These are phyloP conservation scores for Maudiozyma serrabonitensis DNA, from an alignment of 805 yeast genomes.

Conservation along the genomic window DNA sequence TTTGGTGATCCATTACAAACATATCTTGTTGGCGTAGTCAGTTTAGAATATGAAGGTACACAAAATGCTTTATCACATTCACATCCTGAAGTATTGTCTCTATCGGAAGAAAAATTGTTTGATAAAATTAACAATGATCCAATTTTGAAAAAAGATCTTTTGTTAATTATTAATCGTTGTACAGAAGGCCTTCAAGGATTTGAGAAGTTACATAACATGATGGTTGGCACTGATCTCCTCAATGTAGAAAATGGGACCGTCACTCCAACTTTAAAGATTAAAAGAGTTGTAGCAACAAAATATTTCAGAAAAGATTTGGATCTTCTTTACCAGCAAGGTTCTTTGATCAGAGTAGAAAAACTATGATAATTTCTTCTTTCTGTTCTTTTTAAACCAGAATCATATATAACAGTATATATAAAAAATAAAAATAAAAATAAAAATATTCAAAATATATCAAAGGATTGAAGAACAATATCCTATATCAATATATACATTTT, in stretches of 20 bases:
- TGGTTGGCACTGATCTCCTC: conserved; percentile 48
- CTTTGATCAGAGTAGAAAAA: conserved; percentile 21
- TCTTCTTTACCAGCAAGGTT: conserved; percentile 42
- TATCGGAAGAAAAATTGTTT: conserved; percentile 25
- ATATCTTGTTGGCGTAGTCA: conserved; percentile 51
- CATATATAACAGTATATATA: no score
- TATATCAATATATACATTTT: no score
- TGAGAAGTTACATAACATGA: conserved; percentile 50
- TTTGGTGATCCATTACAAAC: conserved; percentile 56
- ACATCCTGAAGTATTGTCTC: conserved; percentile 24
- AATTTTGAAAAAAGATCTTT: conserved; percentile 10
- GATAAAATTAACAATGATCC: conserved; percentile 14
- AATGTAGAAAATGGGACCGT: conserved; percentile 50
- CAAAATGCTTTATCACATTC: conserved; percentile 24
- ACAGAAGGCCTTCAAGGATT: conserved; percentile 43
- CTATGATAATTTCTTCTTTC: conserved; percentile 3
- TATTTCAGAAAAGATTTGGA: conserved; percentile 34
- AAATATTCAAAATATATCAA: no score
- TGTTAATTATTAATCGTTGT: conserved; percentile 15
- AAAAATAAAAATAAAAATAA: no score
- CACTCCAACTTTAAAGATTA: conserved; percentile 59
- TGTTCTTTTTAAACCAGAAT: no score
- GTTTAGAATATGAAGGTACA: conserved; percentile 44
- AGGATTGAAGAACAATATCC: no score
- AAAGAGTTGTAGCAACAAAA: conserved; percentile 41